These are phyloP conservation scores for Chloris gayana DNA, from an alignment of 176 grass and related monocot species.

Conservation along the genomic window DNA sequence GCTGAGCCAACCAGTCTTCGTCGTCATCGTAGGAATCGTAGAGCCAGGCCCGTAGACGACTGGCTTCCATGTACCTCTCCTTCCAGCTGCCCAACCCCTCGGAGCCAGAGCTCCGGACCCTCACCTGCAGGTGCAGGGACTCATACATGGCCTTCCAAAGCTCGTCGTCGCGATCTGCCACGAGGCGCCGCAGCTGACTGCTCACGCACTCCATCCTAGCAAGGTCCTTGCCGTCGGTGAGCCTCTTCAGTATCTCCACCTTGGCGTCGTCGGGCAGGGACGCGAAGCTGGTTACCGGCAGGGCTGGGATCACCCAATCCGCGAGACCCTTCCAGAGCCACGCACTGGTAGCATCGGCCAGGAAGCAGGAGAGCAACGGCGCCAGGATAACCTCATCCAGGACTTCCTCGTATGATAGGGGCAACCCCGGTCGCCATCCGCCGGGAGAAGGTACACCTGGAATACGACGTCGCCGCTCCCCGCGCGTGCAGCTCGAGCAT, in stretches of 20 bases:
- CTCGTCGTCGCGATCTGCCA: not conserved
- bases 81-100: not conserved
- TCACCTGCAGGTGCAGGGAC: not conserved
- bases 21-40: not conserved
- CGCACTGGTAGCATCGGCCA: not conserved
- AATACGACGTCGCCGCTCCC: not conserved
- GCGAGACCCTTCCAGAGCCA: not conserved
- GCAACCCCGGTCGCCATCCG: not conserved
- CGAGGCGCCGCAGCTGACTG: not conserved
- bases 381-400: not conserved
- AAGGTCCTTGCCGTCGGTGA: not conserved
- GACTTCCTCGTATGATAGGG: not conserved
- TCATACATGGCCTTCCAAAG: not conserved
- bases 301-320: not conserved
- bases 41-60: not conserved
- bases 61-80: not conserved
- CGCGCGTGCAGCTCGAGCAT: not conserved
- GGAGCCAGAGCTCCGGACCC: not conserved
- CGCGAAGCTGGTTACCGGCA: not conserved
- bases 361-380: not conserved
- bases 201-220: not conserved
- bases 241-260: not conserved
- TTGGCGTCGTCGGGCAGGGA: not conserved
- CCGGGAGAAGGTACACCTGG: not conserved
- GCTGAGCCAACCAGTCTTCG: not conserved